Percentiles rank a stretch among this genome's conserved stretches.
phyloP scores from a whole-genome alignment of 805 yeast species.

The Yarrowia porcina region DNA sequence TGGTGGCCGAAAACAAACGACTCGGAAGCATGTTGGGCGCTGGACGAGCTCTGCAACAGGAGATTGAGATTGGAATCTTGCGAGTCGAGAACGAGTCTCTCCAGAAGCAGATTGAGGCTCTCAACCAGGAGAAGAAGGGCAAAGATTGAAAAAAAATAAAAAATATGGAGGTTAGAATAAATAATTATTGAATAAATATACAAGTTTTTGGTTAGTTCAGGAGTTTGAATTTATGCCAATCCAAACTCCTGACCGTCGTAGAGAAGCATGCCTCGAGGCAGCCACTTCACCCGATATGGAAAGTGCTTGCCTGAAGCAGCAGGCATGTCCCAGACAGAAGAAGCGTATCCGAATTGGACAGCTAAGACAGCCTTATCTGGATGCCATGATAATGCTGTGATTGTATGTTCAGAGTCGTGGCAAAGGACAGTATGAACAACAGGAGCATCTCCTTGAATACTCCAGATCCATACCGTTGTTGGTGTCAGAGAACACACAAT shows the following conservation, averaged over 20 bases:
- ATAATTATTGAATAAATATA: neutral
- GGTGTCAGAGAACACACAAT: conserved; percentile 21
- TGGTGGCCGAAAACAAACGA: conserved; percentile 1
- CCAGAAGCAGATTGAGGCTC: neutral
- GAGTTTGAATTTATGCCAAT: neutral
- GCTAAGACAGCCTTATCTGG: neutral
- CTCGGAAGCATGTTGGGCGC: conserved; percentile 2
- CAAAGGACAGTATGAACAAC: conserved; percentile 4
- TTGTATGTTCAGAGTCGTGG: conserved; percentile 1
- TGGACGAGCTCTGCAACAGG: conserved; percentile 4
- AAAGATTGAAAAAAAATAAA: neutral
- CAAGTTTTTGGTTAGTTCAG: neutral
- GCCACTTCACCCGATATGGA: neutral
- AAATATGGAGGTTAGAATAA: neutral
- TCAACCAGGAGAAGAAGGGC: neutral
- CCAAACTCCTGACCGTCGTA: conserved; percentile 18
- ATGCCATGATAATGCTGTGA: conserved; percentile 8
- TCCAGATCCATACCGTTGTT: conserved; percentile 23
- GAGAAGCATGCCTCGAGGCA: conserved; percentile 8
- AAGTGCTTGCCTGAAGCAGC: neutral
- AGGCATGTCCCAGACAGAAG: conserved; percentile 22
- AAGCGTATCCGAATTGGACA: neutral
- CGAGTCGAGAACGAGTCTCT: conserved; percentile 1
- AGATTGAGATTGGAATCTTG: conserved; percentile 12
- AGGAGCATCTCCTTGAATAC: neutral